Evolutionary conservation across 139 green algal genomes (phyloP).

Genomic region (Chlorella sp.): DNA sequence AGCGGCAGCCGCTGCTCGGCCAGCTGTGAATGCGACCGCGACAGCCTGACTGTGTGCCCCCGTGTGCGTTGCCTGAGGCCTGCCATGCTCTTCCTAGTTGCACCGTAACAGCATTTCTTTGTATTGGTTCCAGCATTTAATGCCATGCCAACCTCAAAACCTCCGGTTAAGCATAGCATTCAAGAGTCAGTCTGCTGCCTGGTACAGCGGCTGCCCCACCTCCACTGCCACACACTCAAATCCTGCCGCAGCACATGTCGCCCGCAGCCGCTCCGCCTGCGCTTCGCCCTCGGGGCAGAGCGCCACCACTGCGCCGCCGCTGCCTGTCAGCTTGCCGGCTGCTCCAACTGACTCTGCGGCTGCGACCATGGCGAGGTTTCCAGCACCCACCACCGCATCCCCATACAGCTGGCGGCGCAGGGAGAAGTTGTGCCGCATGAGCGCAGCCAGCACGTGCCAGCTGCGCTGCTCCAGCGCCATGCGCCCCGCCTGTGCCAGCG

Average conservation of each 20-base stretch:
- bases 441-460: conserved; percentile 47
- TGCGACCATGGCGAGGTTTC: conserved; percentile 82
- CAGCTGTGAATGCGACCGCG: background rate
- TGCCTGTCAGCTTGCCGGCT: conserved; percentile 90
- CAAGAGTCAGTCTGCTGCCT: background rate
- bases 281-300: conserved; percentile 51
- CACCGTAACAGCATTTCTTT: background rate
- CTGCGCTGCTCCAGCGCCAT: conserved; percentile 53
- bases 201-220: conserved; percentile 24
- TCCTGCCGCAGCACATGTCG: conserved; percentile 7
- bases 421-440: conserved; percentile 82
- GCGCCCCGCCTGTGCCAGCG: conserved; percentile 62
- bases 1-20: background rate
- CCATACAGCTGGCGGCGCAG: conserved; percentile 76
- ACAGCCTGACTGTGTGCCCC: background rate
- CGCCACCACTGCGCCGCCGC: conserved; percentile 81
- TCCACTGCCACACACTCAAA: conserved; percentile 15
- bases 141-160: too few species aligned
- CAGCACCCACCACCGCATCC: conserved; percentile 67
- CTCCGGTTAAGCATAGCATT: too few species aligned
- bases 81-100: background rate
- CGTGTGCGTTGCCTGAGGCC: background rate
- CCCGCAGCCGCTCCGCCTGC: conserved; percentile 46
- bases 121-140: background rate
- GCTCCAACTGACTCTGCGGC: conserved; percentile 67